Evolutionary conservation across 78 protist species (phyloP), one percentile per base, ranked within the genome.

Genomic region (Dictyostelium brefeldianum): DNA sequence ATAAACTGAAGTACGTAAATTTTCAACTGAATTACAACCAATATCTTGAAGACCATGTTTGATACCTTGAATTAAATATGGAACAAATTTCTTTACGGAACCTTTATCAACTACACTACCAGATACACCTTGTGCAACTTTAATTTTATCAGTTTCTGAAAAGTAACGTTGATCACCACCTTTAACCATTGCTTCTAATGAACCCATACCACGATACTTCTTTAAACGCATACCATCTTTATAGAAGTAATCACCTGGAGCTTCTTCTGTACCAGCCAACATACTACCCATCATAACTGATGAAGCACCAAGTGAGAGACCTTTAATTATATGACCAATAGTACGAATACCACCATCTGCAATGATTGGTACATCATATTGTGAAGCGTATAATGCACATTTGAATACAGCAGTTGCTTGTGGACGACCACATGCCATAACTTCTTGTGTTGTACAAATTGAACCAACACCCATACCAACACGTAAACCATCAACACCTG

Each of bases 381-480:
- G 78, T 10, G 78, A 31, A 12, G 84, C 56, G 83, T 47, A 97
- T 94, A 67, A 48, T n/a, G 75, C 90, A 31, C 83, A 71, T 57
- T 81, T 80, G 89, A 92, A 96, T 43, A 98, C 97, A 10, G 99
- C 99, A 3, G 99, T 94, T 46, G 96, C 89, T 74, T 92, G 96
- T 17, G 96, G 96, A 71, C 89, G 83, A 48, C 95, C 95, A 15
- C 78, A 62, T 1, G 90, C 95, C 95, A 81, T 90, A 5, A 90
- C 95, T 18, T 81, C 97, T 80, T 97, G 98, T 4, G 99, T 98
- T 67, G 98, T 98, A 92, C 99, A 98, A 80, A 97, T 97, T 27
- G 97, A 90, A 15, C 99, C 99, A 7, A 96, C 83, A 65, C 99
- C 99, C 95, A 98, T 98, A 56, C 99, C 99, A 46, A 98, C 97